Conservation (phyloP, 1,284 basidiomycete genomes). For the Cryptococcus sp. region DNA sequence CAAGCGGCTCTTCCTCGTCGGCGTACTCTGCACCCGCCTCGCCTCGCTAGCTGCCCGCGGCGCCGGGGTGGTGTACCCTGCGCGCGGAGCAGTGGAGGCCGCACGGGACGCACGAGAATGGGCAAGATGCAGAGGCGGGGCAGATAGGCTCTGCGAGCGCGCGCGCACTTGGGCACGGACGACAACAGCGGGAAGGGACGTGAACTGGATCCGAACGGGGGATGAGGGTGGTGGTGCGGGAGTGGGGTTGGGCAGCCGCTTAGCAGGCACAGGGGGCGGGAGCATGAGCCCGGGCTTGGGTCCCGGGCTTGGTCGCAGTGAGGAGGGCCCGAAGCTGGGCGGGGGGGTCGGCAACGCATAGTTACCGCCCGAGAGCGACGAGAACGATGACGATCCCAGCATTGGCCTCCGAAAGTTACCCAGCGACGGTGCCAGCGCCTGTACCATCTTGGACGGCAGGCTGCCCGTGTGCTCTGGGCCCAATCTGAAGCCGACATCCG, state of each 20-base stretch:
- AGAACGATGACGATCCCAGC: conserved; percentile 10
- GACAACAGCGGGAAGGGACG: conserved; percentile 1
- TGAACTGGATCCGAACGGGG: conserved; percentile 6
- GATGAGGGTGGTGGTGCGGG: background rate
- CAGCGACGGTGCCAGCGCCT: conserved; percentile 13
- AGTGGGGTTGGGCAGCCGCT: background rate
- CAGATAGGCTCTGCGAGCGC: conserved; percentile 7
- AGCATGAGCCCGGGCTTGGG: conserved; percentile 23
- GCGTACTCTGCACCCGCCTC: conserved; percentile 3
- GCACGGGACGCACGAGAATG: background rate
- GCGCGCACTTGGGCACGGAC: conserved; percentile 5
- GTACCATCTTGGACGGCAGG: conserved; percentile 17
- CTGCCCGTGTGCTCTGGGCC: conserved; percentile 27
- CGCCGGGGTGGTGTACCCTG: background rate
- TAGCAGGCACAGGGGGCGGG: conserved; percentile 27
- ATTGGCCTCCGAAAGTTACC: conserved; percentile 1
- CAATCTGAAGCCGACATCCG: conserved; percentile 22
- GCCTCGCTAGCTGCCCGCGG: background rate
- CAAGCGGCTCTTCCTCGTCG: conserved; percentile 14
- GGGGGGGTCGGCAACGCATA: conserved; percentile 26
- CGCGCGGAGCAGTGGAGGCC: background rate
- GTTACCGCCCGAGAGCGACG: background rate
- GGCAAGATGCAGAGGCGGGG: background rate
- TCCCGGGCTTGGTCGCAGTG: background rate
- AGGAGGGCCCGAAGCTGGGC: conserved; percentile 12